Evolutionary conservation across 495 filamentous ascomycete genomes (phyloP).

Genomic region (Venustampulla echinocandica): DNA sequence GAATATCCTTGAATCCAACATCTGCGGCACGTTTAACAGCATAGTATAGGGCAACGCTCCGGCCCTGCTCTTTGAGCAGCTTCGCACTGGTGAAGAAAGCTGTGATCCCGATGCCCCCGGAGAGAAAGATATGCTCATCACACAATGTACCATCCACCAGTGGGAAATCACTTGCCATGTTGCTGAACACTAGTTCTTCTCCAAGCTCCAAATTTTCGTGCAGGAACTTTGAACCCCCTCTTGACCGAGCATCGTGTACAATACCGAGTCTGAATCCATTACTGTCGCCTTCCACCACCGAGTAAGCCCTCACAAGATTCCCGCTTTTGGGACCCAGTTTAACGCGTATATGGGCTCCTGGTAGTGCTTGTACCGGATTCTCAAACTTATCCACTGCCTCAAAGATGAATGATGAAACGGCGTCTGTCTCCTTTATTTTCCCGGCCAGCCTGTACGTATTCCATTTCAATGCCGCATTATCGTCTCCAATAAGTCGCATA

Average conservation of each 20-base stretch:
- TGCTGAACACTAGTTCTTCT: conserved; percentile 37
- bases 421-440: conserved; percentile 31
- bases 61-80: conserved; percentile 25
- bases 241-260: conserved; percentile 30
- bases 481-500: conserved; percentile 19
- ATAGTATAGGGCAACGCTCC: conserved; percentile 34
- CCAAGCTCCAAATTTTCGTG: conserved; percentile 27
- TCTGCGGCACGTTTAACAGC: conserved; percentile 32
- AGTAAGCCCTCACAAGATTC: conserved; percentile 29
- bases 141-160: conserved; percentile 17
- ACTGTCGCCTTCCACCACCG: conserved; percentile 32
- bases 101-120: conserved; percentile 40
- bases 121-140: conserved; percentile 40
- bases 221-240: conserved; percentile 37
- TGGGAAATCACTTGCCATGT: conserved; percentile 28
- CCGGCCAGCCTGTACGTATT: conserved; percentile 28
- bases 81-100: conserved; percentile 30
- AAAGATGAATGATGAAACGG: conserved; percentile 31
- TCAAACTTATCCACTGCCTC: conserved; percentile 8
- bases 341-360: conserved; percentile 34
- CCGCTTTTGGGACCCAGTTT: conserved; percentile 30
- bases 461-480: conserved; percentile 21
- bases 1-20: conserved; percentile 32
- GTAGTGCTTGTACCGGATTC: neutral
- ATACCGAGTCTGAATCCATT: conserved; percentile 35